Base-by-base conservation (phyloP, 2,329 filamentous ascomycete species). In the Xylariaceae sp. region DNA sequence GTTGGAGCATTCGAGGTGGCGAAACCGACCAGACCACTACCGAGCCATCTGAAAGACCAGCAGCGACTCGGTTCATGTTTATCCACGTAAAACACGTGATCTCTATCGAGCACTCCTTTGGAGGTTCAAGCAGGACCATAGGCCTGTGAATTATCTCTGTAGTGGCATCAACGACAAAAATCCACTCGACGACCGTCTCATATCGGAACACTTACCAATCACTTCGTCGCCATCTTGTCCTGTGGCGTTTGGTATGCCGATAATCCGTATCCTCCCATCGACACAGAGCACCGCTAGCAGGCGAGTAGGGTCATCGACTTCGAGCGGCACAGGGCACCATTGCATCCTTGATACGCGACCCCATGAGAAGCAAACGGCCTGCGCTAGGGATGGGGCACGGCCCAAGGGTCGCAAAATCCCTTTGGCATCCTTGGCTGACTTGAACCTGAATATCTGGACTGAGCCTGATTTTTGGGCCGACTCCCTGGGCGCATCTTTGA, bases 11-110 rank as follows among this genome's bases (percentile, higher is more conserved):
- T 17, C 62, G 57, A 31, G 55, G 59, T 1, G 75, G 75, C 27
- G 63, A 62, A 29, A 79, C 51, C 9, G 74, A 78, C 75, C 75
- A 80, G 9, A 78, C 59, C 14, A 66, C 65, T 24, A 79, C 61
- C 14, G 70, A 74, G 21, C 76, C 76, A 43, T 80, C 76, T 0
- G 66, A 68, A 51, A 78, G 74, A 34, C 73, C 76, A 19, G 75
- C 59, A 0, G 65, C 71, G 27, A 80, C 58, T 15, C 74, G 69
- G 50, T 78, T 78, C 46, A 67, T 65, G 42, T 68, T 71, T 23
- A 70, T 58, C 76, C 76, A 80, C 9, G 73, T 65, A 36, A 79
- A 65, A 42, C 69, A 67, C 12, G 73, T 76, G 18, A 71, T 69
- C 17, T 66, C 61, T 28, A 75, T 59, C 31, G 62, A 61, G 39